Evolutionary conservation across 768 basidiomycete species (phyloP), one percentile per base, ranked within the genome.

Genomic region (Amanita pallidorosea): DNA sequence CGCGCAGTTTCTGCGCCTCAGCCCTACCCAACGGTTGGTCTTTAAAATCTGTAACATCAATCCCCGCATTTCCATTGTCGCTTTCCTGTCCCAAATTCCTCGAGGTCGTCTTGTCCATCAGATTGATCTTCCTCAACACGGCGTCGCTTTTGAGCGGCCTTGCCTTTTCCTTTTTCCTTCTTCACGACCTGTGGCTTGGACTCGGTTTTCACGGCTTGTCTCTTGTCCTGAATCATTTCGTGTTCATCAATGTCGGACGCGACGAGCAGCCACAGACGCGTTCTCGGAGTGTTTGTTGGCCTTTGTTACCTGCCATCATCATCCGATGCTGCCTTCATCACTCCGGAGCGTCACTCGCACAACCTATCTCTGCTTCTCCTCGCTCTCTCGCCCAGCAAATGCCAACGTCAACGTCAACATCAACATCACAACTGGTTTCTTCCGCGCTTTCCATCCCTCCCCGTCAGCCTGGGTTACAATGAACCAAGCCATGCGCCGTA

Each of bases 401-500:
- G 25, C 7, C 36, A 15, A 51, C 45, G 43, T 25, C 40, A 52
- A 49, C 48, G 25, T 5, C 36, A 15, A 51, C 45, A 40, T 25
- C 40, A 52, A 49, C 48, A 18, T 49, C 31, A 8, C 17, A 48
- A 41, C 33, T 33, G 31, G 9, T 40, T 50, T 59, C 42, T 64
- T 66, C 51, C 74, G 82, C 54, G 64, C 75, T 13, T 88, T 90
- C 65, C 83, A 84, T 55, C 63, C 78, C 5, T 77, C 85, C 33
- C 69, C 80, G 0, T 66, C 74, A n/a, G 59, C 79, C 7, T 65
- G 68, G 50, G 74, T 73, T 27, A 95, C 93, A 1, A 76, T 95
- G 58, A 93, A 93, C 67, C 92, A 95, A 66, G 83, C 91, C 31
- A 85, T 91, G 67, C 76, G 83, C 18, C 77, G 87, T 35, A 89